Percentiles rank a stretch among this genome's conserved stretches.
These are phyloP conservation scores for Jasminum sambac DNA, from an alignment of 257 asterid genomes.

Conservation along the genomic window DNA sequence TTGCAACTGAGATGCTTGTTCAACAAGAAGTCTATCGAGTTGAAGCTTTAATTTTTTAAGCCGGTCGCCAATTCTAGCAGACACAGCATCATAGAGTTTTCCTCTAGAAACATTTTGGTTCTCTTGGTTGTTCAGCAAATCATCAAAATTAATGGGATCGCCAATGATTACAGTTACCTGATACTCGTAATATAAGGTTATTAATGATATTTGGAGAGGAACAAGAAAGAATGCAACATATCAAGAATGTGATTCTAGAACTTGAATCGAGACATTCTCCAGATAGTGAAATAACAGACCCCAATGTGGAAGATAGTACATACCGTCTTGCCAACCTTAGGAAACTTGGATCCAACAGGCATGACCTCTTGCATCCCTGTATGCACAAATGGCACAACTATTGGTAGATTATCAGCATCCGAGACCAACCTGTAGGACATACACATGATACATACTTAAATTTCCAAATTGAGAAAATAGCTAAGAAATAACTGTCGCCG, in stretches of 20 bases:
- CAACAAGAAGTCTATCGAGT: slow-evolving; percentile 58
- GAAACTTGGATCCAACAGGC: slow-evolving; percentile 91
- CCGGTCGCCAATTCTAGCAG: slow-evolving; percentile 61
- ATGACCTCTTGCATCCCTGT: slow-evolving; percentile 88
- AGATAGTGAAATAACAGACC: not conserved
- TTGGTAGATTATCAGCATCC: slow-evolving; percentile 74
- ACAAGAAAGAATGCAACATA: slow-evolving; percentile 5
- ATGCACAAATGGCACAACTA: slow-evolving; percentile 90
- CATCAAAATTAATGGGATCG: slow-evolving; percentile 80
- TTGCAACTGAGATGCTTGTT: slow-evolving; percentile 43
- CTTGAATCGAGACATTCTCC: not conserved
- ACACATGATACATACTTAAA: not conserved
- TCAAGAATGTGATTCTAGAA: not conserved
- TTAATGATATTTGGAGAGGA: not conserved
- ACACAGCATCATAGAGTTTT: slow-evolving; percentile 69
- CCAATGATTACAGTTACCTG: slow-evolving; percentile 94
- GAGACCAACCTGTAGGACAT: slow-evolving; percentile 59
- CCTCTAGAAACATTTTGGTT: slow-evolving; percentile 49
- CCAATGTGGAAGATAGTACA: not conserved
- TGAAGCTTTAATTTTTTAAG: slow-evolving; percentile 63
- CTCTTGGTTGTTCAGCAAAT: slow-evolving; percentile 43
- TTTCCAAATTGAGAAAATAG: not conserved
- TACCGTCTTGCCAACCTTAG: slow-evolving; percentile 84
- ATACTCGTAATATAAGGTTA: slow-evolving; percentile 19
- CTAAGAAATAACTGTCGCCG: not conserved